Conservation (phyloP, 2,329 filamentous ascomycete genomes). For the Exophiala sp. region DNA sequence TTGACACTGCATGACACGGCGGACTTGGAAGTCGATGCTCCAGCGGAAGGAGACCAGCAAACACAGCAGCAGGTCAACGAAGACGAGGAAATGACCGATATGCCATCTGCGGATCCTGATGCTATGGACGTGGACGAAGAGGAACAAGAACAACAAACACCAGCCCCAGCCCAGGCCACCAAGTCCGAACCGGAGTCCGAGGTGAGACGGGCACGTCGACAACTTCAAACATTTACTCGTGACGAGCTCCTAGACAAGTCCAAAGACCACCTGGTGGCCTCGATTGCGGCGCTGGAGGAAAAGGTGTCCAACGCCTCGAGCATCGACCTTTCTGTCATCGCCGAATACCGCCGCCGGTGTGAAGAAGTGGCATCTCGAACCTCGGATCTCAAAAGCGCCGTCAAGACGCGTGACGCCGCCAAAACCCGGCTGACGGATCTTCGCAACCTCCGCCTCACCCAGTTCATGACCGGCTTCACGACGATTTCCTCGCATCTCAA, state of each 20-base stretch:
- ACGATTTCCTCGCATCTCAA: constrained; percentile 90
- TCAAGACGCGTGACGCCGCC: constrained; percentile 71
- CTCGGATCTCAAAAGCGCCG: constrained; percentile 73
- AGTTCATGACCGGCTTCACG: constrained; percentile 97
- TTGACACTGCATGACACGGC: constrained; percentile 74
- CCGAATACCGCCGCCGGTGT: constrained; percentile 79
- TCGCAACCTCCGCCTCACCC: constrained; percentile 79
- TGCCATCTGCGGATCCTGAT: constrained; percentile 63
- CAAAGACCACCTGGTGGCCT: constrained; percentile 56
- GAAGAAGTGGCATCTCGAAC: constrained; percentile 75
- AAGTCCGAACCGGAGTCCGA: constrained; percentile 23
- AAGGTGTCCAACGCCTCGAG: constrained; percentile 71
- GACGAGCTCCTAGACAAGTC: constrained; percentile 61
- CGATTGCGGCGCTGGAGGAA: constrained; percentile 62
- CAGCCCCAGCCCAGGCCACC: constrained; percentile 33
- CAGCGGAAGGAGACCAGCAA: not conserved
- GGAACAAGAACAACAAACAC: constrained; percentile 53
- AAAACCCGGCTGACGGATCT: constrained; percentile 93
- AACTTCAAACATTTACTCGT: constrained; percentile 72
- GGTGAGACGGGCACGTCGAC: constrained; percentile 37
- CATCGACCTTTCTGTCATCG: constrained; percentile 81
- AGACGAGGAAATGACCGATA: constrained; percentile 33
- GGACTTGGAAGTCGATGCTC: constrained; percentile 45
- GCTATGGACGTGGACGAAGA: constrained; percentile 37
- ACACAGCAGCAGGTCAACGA: not conserved